Evolutionary conservation across 345 rosid species (phyloP), one percentile per base, ranked within the genome.

Genomic region (Crucihimalaya himalaica): DNA sequence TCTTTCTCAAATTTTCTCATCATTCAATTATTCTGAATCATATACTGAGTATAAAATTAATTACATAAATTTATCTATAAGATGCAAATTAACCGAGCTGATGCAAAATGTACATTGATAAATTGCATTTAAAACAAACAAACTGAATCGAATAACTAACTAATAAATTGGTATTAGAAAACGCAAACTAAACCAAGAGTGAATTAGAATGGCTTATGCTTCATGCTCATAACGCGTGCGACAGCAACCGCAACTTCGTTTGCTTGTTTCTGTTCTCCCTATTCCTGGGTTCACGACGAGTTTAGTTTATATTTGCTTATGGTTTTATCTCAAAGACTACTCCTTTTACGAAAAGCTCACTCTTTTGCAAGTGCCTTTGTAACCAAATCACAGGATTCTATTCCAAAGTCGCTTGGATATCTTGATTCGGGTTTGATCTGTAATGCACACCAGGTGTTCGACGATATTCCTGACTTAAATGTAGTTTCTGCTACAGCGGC

Each of bases 401-500:
- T 31, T 15, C 18, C 52, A 59, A 54, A 54, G 35, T 16, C 50
- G 0, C 2, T 1, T 21, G 5, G 3, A 18, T 1, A 0, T 27
- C 2, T 16, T 3, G 54, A 59, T 12, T 50, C 65, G 9, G 63
- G 21, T 60, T 28, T 25, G 20, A 23, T 61, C 5, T n/a, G 7
- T 5, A 34, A 25, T 55, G 89, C 74, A 32, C 75, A 64, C 54
- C 66, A 74, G 20, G 15, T 79, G 86, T 79, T 92, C 73, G 93
- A 86, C 69, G 86, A 84, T 86, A 73, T 83, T 74, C 74, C 88
- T 4, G 62, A 83, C 3, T 43, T 76, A 69, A 66, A 84, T 79
- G 90, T 84, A n/a, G 72, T 87, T 5, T 82, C 91, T 3, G 90
- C 81, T 5, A 83, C 93, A n/a, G 72, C 81, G 13, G 27, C 79